Evolutionary conservation across 2,329 filamentous ascomycete species (phyloP).

Genomic region (Clonostachys solani): DNA sequence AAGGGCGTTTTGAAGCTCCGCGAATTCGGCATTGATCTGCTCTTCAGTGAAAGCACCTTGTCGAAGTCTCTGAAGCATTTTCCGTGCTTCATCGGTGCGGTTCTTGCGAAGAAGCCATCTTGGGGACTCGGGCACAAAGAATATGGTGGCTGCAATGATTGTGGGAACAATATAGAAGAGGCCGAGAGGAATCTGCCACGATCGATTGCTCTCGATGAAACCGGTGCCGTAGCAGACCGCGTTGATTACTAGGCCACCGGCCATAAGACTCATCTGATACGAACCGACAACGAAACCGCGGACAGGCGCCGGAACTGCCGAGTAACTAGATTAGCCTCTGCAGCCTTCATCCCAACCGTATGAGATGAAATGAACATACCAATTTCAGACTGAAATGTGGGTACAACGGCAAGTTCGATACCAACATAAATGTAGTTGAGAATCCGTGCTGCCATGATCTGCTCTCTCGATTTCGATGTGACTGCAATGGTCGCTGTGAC

Average conservation of each 20-base stretch:
- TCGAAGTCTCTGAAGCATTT: too few relatives aligned
- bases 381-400: constrained; percentile 47
- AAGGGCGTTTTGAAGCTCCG: too few relatives aligned
- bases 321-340: too few relatives aligned
- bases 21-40: too few relatives aligned
- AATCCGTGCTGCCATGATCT: constrained; percentile 47
- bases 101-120: constrained; percentile 46
- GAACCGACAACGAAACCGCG: constrained; percentile 54
- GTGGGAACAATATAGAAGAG: constrained; percentile 39
- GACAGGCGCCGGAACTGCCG: constrained; percentile 54
- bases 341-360: too few relatives aligned
- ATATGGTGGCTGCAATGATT: constrained; percentile 41
- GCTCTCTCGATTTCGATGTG: background rate
- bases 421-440: constrained; percentile 52
- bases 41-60: too few relatives aligned
- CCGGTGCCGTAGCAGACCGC: constrained; percentile 45
- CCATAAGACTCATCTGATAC: constrained; percentile 54
- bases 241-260: constrained; percentile 44
- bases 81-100: constrained; percentile 28
- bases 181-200: constrained; percentile 39
- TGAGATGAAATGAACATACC: too few relatives aligned
- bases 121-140: constrained; percentile 55
- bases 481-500: constrained; percentile 41
- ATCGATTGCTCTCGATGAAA: constrained; percentile 27
- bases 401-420: constrained; percentile 53